These are phyloP conservation scores for Xylaria sp. DNA, from an alignment of 2,329 filamentous ascomycete species.

Conservation along the genomic window DNA sequence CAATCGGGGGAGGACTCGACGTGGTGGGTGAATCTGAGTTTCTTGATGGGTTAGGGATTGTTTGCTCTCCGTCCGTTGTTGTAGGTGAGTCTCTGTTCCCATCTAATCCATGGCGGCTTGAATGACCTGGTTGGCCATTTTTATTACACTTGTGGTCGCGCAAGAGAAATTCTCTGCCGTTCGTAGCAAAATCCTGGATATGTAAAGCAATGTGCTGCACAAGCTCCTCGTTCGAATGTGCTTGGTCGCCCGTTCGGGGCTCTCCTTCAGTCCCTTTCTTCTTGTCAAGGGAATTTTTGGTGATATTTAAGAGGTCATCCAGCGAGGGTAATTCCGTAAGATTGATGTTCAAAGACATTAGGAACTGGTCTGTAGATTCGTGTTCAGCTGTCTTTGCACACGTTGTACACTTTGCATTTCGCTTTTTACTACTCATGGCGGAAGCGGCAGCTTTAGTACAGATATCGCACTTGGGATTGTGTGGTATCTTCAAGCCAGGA, in stretches of 20 bases:
- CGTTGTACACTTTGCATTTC: slow-evolving; percentile 26
- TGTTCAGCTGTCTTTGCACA: slow-evolving; percentile 26
- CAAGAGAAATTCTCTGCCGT: slow-evolving; percentile 22
- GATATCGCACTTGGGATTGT: slow-evolving; percentile 38
- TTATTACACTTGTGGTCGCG: slow-evolving; percentile 26
- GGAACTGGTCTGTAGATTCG: slow-evolving; percentile 30
- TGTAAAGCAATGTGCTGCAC: slow-evolving; percentile 39
- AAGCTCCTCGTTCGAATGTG: slow-evolving; percentile 33
- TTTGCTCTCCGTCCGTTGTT: slow-evolving; percentile 25
- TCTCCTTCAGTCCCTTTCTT: neutral
- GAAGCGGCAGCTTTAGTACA: slow-evolving; percentile 32
- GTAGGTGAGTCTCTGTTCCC: slow-evolving; percentile 43
- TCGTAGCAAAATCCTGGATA: slow-evolving; percentile 34
- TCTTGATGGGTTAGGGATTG: slow-evolving; percentile 13
- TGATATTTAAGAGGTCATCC: slow-evolving; percentile 29
- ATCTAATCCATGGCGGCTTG: slow-evolving; percentile 40
- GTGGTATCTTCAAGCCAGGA: slow-evolving; percentile 5
- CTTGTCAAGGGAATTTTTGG: slow-evolving; percentile 30
- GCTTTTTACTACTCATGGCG: slow-evolving; percentile 17
- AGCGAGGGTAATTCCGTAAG: slow-evolving; percentile 10
- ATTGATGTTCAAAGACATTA: slow-evolving; percentile 37
- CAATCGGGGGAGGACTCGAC: slow-evolving; percentile 15
- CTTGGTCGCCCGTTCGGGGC: neutral
- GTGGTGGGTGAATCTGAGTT: neutral
- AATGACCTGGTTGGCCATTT: slow-evolving; percentile 22